A percentile compares a stretch with the other conserved stretches of the same genome.
Evolutionary conservation across 495 filamentous ascomycete genomes (phyloP).

Genomic region (Penicillium cosmopolitanum): DNA sequence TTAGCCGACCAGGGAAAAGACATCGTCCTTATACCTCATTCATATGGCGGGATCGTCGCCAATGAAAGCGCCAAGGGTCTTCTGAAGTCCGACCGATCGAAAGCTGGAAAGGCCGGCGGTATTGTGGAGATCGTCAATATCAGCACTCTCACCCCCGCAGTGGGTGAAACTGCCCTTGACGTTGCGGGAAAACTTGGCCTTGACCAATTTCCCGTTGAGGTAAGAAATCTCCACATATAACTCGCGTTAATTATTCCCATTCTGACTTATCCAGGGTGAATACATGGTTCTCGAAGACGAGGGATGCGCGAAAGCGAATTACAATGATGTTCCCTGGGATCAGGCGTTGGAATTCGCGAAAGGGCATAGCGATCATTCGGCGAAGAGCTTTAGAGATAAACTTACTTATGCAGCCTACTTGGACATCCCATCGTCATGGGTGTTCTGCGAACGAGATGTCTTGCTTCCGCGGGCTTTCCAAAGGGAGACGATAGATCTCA

Average conservation of each 20-base stretch:
- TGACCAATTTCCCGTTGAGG: background rate
- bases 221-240: too few species aligned
- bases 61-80: constrained; percentile 2
- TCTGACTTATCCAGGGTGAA: background rate
- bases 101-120: background rate
- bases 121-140: background rate
- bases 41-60: constrained; percentile 2
- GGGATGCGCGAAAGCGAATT: background rate
- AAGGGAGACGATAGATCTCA: background rate
- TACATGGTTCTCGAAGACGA: background rate
- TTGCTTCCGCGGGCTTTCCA: background rate
- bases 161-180: background rate
- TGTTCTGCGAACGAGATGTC: background rate
- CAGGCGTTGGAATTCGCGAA: background rate
- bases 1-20: constrained; percentile 4
- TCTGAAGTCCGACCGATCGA: background rate
- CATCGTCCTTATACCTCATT: constrained; percentile 1
- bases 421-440: background rate
- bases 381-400: background rate
- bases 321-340: background rate
- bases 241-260: background rate
- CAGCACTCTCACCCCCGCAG: background rate
- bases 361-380: background rate
- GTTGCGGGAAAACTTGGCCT: background rate
- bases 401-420: background rate